Evolutionary conservation across 2,329 filamentous ascomycete genomes (phyloP), one percentile per base, ranked within the genome.

Genomic region (Capronia coronata): DNA sequence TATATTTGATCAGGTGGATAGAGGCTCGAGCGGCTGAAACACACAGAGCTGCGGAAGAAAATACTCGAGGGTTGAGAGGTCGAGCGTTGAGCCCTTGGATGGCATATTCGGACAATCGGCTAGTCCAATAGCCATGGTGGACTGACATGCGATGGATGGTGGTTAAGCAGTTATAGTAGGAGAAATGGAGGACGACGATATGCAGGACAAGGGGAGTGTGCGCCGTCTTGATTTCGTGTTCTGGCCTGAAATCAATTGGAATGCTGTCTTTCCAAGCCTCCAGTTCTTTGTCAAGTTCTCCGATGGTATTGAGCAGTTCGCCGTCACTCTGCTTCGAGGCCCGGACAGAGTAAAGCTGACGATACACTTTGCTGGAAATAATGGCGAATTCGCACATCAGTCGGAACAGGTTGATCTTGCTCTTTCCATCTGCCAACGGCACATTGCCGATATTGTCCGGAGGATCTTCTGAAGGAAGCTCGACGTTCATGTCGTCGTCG

Each of bases 131-230:
- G 11, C 93, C 93, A 64, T 96, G 90, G 62, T 97, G 93, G 23
- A 97, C 86, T 35, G 88, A 94, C 93, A 97, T 98, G 44, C 93
- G 87, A 66, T 98, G 93, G 57, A 98, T 96, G 0, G 93, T 98
- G 1, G 91, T 96, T 44, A 98, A 71, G 62, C 90, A 96, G 66
- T 98, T 98, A 73, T 97, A 97, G 68, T 98, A 98, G 1, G 88
- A 84, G 62, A 98, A 94, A 67, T 98, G 93, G 50, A 98, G 73
- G 65, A 95, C 87, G 53, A 95, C 90, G 45, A 98, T 82, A 58
- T 97, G 91, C 16, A 98, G 74, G 16, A 97, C 90, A n/a, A 97
- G 75, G 1, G 91, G 90, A 0, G 89, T 94, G 66, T 96, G 88
- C 0, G 85, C 86, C 0, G 88, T 87, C 67, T 89, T 90, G 67